Percentiles rank a stretch among this genome's conserved stretches.
Conservation (phyloP, 352 stramenopile species). For the Achlya hypogyna region DNA sequence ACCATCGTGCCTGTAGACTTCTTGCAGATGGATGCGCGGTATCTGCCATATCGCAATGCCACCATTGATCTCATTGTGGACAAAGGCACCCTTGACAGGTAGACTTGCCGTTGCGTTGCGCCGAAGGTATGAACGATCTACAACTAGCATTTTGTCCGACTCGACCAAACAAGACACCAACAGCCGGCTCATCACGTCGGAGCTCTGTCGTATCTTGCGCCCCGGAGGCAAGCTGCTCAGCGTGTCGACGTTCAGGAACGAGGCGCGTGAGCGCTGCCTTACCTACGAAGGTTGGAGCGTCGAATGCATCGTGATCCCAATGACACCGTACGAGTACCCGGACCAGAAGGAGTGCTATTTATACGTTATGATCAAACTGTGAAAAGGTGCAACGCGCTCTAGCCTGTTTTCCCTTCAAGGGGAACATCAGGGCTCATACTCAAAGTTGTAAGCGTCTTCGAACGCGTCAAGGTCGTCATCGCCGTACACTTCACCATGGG, state of each 20-base stretch:
- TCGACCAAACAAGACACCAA: background rate
- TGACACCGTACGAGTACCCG: background rate
- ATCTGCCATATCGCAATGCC: background rate
- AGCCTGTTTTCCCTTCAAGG: no score
- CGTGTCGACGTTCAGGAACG: background rate
- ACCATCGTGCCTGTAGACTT: background rate
- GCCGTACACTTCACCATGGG: background rate
- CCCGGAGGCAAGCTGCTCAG: background rate
- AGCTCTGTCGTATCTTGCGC: background rate
- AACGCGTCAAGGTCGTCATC: background rate
- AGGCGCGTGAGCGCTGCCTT: background rate
- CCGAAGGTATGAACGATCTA: background rate
- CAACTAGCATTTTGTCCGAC: slow-evolving; percentile 1
- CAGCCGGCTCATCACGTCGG: background rate
- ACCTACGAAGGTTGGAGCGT: background rate
- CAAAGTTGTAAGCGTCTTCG: background rate
- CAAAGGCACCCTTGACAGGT: slow-evolving; percentile 1
- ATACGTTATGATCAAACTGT: slow-evolving; percentile 4
- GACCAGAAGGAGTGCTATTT: slow-evolving; percentile 1
- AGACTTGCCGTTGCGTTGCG: background rate
- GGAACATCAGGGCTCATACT: background rate
- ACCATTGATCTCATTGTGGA: background rate
- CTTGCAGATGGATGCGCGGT: background rate
- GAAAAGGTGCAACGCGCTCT: background rate
- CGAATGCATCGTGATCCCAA: background rate